These are phyloP conservation scores for Cerioporus squamosus DNA, from an alignment of 1,284 basidiomycete species.

Conservation along the genomic window DNA sequence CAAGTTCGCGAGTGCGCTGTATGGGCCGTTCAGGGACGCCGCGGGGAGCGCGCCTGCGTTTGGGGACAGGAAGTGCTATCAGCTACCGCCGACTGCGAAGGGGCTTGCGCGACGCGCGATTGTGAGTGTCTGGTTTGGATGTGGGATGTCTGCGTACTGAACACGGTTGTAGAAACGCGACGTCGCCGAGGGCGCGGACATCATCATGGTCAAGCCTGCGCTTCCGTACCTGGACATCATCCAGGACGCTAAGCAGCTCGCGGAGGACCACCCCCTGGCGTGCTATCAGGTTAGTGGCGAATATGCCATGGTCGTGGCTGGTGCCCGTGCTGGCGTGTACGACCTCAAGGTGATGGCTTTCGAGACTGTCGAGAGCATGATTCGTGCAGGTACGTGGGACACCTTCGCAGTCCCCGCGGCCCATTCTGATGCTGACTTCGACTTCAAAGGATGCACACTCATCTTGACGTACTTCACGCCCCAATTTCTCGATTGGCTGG, in stretches of 20 bases:
- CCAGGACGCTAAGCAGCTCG: slow-evolving; percentile 83
- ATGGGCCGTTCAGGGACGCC: slow-evolving; percentile 98
- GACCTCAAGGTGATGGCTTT: slow-evolving; percentile 93
- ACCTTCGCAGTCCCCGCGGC: too few species aligned
- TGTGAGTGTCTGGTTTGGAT: slow-evolving; percentile 50
- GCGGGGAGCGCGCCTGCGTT: slow-evolving; percentile 95
- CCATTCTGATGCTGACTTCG: neutral
- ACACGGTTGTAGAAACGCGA: slow-evolving; percentile 68
- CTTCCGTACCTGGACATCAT: slow-evolving; percentile 98
- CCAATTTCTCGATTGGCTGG: slow-evolving; percentile 91
- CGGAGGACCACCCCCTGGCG: slow-evolving; percentile 88
- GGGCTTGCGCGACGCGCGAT: slow-evolving; percentile 95
- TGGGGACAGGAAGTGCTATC: slow-evolving; percentile 97
- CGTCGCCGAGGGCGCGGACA: slow-evolving; percentile 93
- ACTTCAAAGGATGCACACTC: slow-evolving; percentile 74
- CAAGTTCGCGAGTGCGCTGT: slow-evolving; percentile 96
- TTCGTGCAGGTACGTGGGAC: slow-evolving; percentile 77
- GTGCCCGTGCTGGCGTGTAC: slow-evolving; percentile 92
- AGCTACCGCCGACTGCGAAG: slow-evolving; percentile 88
- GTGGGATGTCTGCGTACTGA: neutral
- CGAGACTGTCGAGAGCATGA: slow-evolving; percentile 88
- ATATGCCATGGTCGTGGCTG: slow-evolving; percentile 96
- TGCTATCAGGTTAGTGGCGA: slow-evolving; percentile 98
- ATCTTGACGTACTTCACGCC: slow-evolving; percentile 97
- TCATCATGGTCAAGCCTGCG: slow-evolving; percentile 99